These are phyloP conservation scores for Cenchrus purpureus DNA, from an alignment of 176 grass and related monocot genomes.

Conservation along the genomic window DNA sequence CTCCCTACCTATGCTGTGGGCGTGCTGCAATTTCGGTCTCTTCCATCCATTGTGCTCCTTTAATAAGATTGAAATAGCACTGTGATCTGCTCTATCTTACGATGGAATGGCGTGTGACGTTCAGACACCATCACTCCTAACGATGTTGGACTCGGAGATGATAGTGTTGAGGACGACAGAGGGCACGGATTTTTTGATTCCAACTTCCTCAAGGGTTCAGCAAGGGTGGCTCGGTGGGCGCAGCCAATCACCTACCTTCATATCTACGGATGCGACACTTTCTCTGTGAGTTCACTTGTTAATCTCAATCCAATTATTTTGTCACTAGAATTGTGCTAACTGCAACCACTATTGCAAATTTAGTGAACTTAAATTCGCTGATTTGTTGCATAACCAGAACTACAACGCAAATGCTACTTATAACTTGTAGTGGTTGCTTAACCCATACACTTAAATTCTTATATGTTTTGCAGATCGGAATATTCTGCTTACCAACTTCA, in stretches of 20 bases:
- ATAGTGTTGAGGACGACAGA: constrained; percentile 61
- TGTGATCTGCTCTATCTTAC: not conserved
- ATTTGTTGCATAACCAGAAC: not conserved
- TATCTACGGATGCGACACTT: constrained; percentile 70
- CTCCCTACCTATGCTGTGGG: not conserved
- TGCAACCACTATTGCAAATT: not conserved
- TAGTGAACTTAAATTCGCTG: not conserved
- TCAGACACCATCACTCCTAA: constrained; percentile 80
- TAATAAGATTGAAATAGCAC: not conserved
- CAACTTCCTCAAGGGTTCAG: constrained; percentile 50
- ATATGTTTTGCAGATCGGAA: constrained; percentile 75
- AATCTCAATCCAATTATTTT: constrained; percentile 1
- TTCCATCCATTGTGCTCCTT: not conserved
- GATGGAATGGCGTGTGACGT: constrained; percentile 28
- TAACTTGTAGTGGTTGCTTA: not conserved
- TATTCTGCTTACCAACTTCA: constrained; percentile 96
- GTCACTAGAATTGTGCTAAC: not conserved
- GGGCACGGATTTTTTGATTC: constrained; percentile 84
- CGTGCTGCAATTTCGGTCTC: not conserved
- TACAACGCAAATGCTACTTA: not conserved
- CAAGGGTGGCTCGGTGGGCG: constrained; percentile 69
- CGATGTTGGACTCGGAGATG: constrained; percentile 77
- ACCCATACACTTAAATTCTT: not conserved
- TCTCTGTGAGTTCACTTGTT: constrained; percentile 62
- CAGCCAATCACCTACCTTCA: constrained; percentile 93